Base-by-base conservation (phyloP, 1,284 basidiomycete genomes). In the Vanrija sp. region DNA sequence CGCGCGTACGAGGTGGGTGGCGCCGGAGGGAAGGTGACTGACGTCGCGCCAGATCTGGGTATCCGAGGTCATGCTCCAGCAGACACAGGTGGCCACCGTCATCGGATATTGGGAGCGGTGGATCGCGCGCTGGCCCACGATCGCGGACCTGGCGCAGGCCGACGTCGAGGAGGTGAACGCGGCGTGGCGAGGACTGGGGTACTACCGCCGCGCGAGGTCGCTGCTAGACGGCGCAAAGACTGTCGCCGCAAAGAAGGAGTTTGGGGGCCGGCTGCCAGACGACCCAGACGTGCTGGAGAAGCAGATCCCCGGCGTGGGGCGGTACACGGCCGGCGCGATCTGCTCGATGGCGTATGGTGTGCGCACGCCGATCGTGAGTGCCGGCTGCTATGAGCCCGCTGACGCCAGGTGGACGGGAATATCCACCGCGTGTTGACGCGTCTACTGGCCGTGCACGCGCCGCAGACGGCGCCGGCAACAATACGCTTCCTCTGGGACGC, bases 51-150 rank as follows among this genome's bases (percentile, higher is more conserved):
- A 53, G 45, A 43, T 51, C 42, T 23, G 53, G 68, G 73, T 96
- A 42, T 89, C 87, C 12, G 92, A 97, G 73, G 87, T 97, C 60
- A 98, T 98, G 95, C 81, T 97, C 6, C 95, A 98, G 71, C 95
- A 98, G 73, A 98, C 95, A 0, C 92, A 93, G 51, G 78, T 80
- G 22, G 82, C 79, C 3, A 95, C 92, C 0, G 92, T 94, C 14
- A 91, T 93, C 60, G 87, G 87, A 0, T 96, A 93, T 73, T 95
- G 89, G 75, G 85, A 84, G 45, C 81, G 80, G 38, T 94, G 91
- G 90, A 88, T 93, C 80, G 78, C 79, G 61, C 85, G 80, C 65
- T 94, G 89, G 77, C 90, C 90, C 9, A 93, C 89, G 6, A 84
- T 96, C 56, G 75, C 78, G 47, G 83, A 85, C 58, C 82, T 98